Base-by-base conservation (phyloP, 805 yeast species). In the Candida stauntonica region DNA sequence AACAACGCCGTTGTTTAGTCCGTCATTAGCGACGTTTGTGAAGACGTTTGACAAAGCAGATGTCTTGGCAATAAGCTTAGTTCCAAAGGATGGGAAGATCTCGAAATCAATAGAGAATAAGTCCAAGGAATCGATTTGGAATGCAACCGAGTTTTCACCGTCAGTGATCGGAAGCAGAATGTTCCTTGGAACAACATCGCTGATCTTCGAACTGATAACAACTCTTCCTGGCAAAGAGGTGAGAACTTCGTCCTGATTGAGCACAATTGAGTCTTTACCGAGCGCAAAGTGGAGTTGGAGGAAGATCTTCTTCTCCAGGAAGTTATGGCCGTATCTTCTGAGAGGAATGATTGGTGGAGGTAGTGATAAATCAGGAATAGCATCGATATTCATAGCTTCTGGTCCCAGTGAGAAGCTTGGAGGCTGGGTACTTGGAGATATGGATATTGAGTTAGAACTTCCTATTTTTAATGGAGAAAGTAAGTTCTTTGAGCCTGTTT, bases 281-380 rank as follows among this genome's bases (percentile, higher is more conserved):
- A 72, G 36, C 49, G 79, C 77, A 51, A 88, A 81, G 3, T 75
- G 72, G 30, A 93, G 64, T 56, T 89, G 95, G 21, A 93, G 72
- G 45, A 88, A 78, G 5, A 86, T 86, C 59, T 86, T 87, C 57
- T 85, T 86, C 56, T 93, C 98, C 54, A 93, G 64, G 66, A 88
- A 93, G 59, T 87, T 93, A 62, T 93, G 99, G 13, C 99, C 99
- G 57, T 93, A 93, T 52, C 95, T 77, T 52, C 96, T 73, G 38
- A 93, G 66, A 1, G 99, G 99, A 35, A 93, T 78, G 38, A 93
- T 86, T 4, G 99, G 99, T 1, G 99, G 99, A 1, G 99, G 99
- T 41, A 93, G 68, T 17, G 88, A 77, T 34, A 93, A 72, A 52
- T 87, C 96, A 0, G 99, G 98, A 38, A 93, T 91, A 14, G 79